Conservation (phyloP, 106 monocot species). For the Chionographis japonica region DNA sequence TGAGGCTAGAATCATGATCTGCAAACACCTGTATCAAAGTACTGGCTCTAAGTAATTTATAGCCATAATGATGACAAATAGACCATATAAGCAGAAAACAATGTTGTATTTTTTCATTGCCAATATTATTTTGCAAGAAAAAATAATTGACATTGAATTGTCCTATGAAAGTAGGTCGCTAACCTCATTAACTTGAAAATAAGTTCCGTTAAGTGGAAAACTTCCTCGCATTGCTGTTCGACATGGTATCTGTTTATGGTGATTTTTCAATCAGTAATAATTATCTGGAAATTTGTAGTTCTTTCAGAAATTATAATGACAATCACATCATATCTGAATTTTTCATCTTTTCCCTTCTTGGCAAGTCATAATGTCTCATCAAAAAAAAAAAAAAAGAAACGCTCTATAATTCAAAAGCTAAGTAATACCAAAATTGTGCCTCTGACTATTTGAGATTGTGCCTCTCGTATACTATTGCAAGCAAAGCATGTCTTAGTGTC, state of each 20-base stretch:
- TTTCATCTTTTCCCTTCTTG: neutral
- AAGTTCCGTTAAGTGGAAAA: conserved; percentile 50
- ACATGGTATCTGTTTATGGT: conserved; percentile 36
- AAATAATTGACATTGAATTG: neutral
- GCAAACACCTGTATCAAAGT: conserved; percentile 37
- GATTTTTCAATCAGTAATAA: neutral
- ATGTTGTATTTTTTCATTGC: neutral
- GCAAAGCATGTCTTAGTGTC: conserved; percentile 35
- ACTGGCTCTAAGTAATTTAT: neutral
- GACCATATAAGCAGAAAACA: neutral
- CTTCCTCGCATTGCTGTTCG: conserved; percentile 51
- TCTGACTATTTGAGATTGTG: conserved; percentile 37
- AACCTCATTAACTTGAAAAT: conserved; percentile 59
- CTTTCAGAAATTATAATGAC: too few relatives aligned
- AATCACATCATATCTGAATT: too few relatives aligned
- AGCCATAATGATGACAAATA: too few relatives aligned
- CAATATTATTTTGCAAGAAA: too few relatives aligned
- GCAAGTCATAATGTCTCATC: neutral
- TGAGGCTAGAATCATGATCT: conserved; percentile 35
- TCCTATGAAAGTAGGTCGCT: neutral
- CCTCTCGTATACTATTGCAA: conserved; percentile 55
- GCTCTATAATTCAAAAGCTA: too few relatives aligned
- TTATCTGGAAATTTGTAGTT: neutral
- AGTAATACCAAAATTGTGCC: conserved; percentile 49
- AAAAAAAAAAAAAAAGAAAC: too few relatives aligned